Evolutionary conservation across 768 basidiomycete species (phyloP), one percentile per base, ranked within the genome.

Genomic region (Pleurotus eryngii): DNA sequence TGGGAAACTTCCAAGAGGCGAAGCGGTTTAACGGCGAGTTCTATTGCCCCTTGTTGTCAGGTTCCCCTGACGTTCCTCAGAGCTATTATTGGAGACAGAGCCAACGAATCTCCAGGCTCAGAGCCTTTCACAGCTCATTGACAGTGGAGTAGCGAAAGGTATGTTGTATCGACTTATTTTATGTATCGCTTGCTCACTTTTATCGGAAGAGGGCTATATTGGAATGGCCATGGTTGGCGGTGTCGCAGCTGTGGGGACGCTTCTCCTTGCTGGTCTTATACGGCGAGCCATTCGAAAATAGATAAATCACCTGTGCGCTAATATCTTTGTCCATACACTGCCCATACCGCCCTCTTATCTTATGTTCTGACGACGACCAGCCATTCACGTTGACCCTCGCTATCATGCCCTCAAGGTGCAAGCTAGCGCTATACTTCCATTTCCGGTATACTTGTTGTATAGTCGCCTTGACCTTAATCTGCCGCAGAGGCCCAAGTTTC

Each of bases 141-240:
- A 98, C 56, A 80, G 85, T 63, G 89, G 85, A 30, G 87, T 95
- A 43, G 79, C 90, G 50, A 84, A 84, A 76, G 94, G 94, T 92
- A 62, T 39, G 78, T 70, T 12, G 30, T 40, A 37, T 40, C 12
- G 7, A 26, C 47, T 20, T 55, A 40, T 8, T 49, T 37, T 8
- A 46, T 24, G 26, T 48, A 12, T 26, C 30, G 6, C 38, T 30
- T 49, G 61, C 54, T 56, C 48, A 3, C 26, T 62, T 26, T 27
- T 56, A 57, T 4, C 4, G 6, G 18, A 58, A 95, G 96, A 99
- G 72, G 95, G 95, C n/a, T 98, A 98, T 70, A 92, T 98, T 49
- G 97, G 97, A 47, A 94, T 99, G 89, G 97, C 95, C 12, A 79
- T 99, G 43, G 92, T 87, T 17, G 95, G 95, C 50, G 93, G 95